Evolutionary conservation across 768 basidiomycete species (phyloP).

Genomic region (Termitomyces sp.): DNA sequence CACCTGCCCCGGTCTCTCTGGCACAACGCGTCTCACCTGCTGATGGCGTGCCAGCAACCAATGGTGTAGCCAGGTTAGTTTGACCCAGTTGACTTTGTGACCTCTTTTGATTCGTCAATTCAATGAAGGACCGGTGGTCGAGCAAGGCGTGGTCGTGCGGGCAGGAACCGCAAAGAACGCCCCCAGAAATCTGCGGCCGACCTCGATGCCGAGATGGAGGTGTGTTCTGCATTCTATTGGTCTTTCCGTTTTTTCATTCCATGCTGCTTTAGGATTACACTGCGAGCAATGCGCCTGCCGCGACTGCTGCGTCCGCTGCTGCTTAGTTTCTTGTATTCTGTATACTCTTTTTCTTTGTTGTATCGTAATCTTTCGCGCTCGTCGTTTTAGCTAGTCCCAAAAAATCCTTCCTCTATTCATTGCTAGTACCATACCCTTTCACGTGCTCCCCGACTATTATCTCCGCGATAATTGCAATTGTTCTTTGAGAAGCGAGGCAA

Average conservation of each 20-base stretch:
- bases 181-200: conserved; percentile 81
- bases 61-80: conserved; percentile 28
- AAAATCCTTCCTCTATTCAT: neutral
- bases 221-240: conserved; percentile 23
- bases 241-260: neutral
- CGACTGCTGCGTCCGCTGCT: conserved; percentile 22
- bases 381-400: conserved; percentile 7
- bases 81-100: neutral
- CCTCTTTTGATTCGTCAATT: conserved; percentile 8
- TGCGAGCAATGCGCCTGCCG: conserved; percentile 47
- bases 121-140: conserved; percentile 28
- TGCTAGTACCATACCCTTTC: conserved; percentile 3
- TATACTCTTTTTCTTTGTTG: conserved; percentile 8
- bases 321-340: conserved; percentile 17
- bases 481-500: neutral
- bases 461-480: conserved; percentile 2
- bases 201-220: conserved; percentile 98
- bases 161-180: conserved; percentile 50
- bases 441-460: neutral
- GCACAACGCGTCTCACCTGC: conserved; percentile 83
- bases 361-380: conserved; percentile 13
- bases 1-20: conserved; percentile 70
- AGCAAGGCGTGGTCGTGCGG: conserved; percentile 43
- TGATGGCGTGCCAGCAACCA: conserved; percentile 25
- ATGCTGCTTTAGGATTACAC: conserved; percentile 55